These are phyloP conservation scores for Colletotrichum lentis DNA, from an alignment of 2,329 filamentous ascomycete genomes.

Conservation along the genomic window DNA sequence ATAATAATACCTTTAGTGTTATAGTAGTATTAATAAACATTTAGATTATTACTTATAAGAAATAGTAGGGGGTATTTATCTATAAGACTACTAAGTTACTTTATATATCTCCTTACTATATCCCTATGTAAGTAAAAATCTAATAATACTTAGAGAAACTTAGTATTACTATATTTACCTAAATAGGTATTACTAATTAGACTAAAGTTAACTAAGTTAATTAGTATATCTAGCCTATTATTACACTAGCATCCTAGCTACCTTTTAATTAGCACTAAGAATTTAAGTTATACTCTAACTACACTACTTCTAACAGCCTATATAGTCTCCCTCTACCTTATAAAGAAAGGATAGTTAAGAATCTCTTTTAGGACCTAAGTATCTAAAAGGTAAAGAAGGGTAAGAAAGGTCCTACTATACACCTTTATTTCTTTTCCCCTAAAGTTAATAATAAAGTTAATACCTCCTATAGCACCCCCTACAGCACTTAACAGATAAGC, in stretches of 20 bases:
- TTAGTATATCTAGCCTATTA: background rate
- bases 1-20: too few species aligned
- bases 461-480: too few species aligned
- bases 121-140: background rate
- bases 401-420: background rate
- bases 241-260: background rate
- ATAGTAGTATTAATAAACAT: background rate
- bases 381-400: background rate
- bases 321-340: background rate
- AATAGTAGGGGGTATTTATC: background rate
- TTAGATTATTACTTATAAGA: background rate
- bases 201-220: background rate
- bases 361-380: background rate
- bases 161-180: background rate
- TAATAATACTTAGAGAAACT: background rate
- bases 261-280: background rate
- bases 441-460: background rate
- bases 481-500: background rate
- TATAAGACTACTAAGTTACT: background rate
- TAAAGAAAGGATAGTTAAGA: background rate
- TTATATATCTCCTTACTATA: background rate
- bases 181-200: background rate
- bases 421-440: background rate
- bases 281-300: background rate
- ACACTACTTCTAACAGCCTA: background rate